Conservation (phyloP, 75 land plant genomes). For the Isoetes taiwanensis region DNA sequence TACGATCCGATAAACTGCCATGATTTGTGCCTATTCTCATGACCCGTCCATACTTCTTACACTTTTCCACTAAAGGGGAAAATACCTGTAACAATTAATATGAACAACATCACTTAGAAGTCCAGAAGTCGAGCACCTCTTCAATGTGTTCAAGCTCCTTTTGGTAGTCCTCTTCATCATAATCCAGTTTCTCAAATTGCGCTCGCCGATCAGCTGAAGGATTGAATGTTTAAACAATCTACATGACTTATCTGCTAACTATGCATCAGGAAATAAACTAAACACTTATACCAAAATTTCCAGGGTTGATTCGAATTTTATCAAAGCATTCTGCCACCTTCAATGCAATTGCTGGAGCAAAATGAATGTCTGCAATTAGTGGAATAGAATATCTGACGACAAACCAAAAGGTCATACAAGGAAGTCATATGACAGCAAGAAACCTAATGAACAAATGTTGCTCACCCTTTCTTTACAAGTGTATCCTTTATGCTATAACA, state of each 20-base stretch:
- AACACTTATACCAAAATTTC: constrained; percentile 71
- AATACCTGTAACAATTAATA: constrained; percentile 47
- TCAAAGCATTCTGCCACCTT: constrained; percentile 98
- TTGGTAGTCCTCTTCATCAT: constrained; percentile 86
- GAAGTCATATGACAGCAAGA: background rate
- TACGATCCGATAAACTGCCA: constrained; percentile 97
- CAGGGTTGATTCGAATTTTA: constrained; percentile 97
- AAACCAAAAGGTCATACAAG: background rate
- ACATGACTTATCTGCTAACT: too few species aligned
- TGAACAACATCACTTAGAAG: too few species aligned
- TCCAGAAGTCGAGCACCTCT: too few species aligned
- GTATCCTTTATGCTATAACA: constrained; percentile 89
- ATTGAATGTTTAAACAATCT: too few species aligned
- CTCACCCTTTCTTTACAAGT: constrained; percentile 92
- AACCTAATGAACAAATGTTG: background rate
- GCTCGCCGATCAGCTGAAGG: constrained; percentile 99
- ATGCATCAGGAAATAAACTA: too few species aligned
- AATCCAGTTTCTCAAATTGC: constrained; percentile 85
- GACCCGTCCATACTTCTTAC: constrained; percentile 94
- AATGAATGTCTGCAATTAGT: constrained; percentile 95
- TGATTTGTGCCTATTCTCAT: constrained; percentile 98
- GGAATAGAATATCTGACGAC: constrained; percentile 78
- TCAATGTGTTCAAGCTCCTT: constrained; percentile 97
- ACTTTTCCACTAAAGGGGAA: constrained; percentile 91
- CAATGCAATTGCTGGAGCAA: constrained; percentile 88